Base-by-base conservation (phyloP, 331 rosid genomes). In the Arachis monticola region DNA sequence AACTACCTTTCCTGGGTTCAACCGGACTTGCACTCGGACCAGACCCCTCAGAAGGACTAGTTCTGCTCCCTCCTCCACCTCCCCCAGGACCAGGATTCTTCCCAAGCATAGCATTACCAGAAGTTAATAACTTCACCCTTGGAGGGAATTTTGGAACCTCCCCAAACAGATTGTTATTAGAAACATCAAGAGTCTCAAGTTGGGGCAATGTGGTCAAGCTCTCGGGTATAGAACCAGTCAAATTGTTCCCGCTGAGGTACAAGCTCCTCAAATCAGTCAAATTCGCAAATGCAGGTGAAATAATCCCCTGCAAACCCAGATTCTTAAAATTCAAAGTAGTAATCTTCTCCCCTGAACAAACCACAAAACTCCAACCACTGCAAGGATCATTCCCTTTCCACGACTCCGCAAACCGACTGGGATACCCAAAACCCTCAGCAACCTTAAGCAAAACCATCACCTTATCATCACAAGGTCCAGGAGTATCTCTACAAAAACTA, bases 321-420 rank as follows among this genome's bases (percentile, higher is more conserved):
- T 83, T 92, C 14, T 11, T 86, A 0, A 92, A 76, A 77, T 82
- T 87, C 52, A 90, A 56, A 0, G 67, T 85, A 4, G 60, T 31
- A n/a, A 85, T 69, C 53, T 82, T 88, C 9, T 68, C 75, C 10
- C 57, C 59, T 0, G 83, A 0, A 60, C 96, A 92, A 45, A 27
- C 45, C 63, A 90, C 27, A 60, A 6, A 88, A 58, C 63, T 64
- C 98, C 98, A 92, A 11, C 46, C 2, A 0, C 5, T 1, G 77
- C 98, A 92, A 32, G 89, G 82, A 61, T 87, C 75, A 79, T 92
- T 78, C 5, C 82, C 96, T 11, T 56, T 32, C 98, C 96, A 90
- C 4, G 80, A 56, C 17, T 62, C 66, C 0, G 96, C 91, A 32
- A 90, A 72, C 59, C 2, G 22, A 41, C 45, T 8, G 0, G 98